Evolutionary conservation across 202 grass and related monocot genomes (phyloP), one percentile per base, ranked within the genome.

Genomic region (Digitaria exilis): DNA sequence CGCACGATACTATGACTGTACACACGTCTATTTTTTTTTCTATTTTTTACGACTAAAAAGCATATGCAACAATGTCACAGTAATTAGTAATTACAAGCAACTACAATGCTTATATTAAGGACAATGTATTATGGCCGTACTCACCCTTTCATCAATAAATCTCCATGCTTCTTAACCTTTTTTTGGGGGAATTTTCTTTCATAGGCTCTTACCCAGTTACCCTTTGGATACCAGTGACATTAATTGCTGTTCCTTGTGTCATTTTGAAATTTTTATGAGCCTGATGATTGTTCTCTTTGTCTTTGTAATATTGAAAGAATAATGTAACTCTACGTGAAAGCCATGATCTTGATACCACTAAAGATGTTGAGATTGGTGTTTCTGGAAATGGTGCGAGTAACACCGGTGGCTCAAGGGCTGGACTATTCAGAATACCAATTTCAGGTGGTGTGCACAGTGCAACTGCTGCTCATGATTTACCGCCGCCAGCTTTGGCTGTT

Each of bases 371-470:
- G 12, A 55, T 61, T 73, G 29, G 55, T 46, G 24, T 72, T 59
- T 31, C 41, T 60, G 80, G 68, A 82, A 51, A 18, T 85, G 65
- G 65, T 78, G 83, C 75, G 44, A 69, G 43, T 51, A 73, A 74
- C 37, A 32, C 72, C 21, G 89, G 52, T 71, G 86, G 83, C 62
- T 91, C 88, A 6, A 90, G 90, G 80, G 11, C 90, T n/a, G 93
- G 93, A 3, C 76, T 96, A 11, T 93, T 96, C 29, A 89, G 93
- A 83, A 96, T 90, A 18, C 93, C 90, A 11, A 96, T 93, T 75
- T 96, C 93, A 65, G 93, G 93, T 21, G 93, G 90, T 44, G 93
- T 96, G 52, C 90, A 96, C 52, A 92, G 86, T 71, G 93, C 90
- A 78, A 96, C 90, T 2, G 86, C 90, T 50, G 90, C 80, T 54